Percentiles rank a stretch among this genome's conserved stretches.
Evolutionary conservation across 192 early-diverging fungal species (phyloP).

Genomic region (Neocallimastix lanati): DNA sequence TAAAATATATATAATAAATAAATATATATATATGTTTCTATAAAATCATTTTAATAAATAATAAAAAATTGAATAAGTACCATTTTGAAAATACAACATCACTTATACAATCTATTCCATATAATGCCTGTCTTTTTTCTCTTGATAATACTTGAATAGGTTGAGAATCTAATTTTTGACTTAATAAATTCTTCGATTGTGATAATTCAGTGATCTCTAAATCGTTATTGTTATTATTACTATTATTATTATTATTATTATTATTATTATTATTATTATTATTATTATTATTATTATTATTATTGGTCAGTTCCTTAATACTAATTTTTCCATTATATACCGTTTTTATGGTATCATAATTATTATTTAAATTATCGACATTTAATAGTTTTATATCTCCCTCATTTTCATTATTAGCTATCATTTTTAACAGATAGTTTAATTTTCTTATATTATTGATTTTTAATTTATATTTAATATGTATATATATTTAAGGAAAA

Average conservation of each 20-base stretch:
- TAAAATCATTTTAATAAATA: too few species aligned
- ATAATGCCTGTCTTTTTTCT: background rate
- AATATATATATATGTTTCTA: too few species aligned
- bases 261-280: too few species aligned
- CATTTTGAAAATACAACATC: background rate
- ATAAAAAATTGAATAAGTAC: too few species aligned
- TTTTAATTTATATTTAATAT: too few species aligned
- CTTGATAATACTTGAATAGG: background rate
- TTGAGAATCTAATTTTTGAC: background rate
- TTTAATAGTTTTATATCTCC: background rate
- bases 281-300: background rate
- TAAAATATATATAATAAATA: too few species aligned
- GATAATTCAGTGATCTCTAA: background rate
- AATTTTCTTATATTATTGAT: too few species aligned
- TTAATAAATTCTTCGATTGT: background rate
- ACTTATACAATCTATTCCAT: background rate
- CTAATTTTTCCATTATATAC: background rate
- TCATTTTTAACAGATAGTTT: too few species aligned
- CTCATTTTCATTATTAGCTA: background rate
- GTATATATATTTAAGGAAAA: too few species aligned
- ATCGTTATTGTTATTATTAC: background rate
- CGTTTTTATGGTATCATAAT: background rate
- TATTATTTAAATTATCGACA: background rate
- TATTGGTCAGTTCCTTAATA: background rate
- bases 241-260: too few species aligned